Evolutionary conservation across 768 basidiomycete genomes (phyloP).

Genomic region (Suillus subaureus): DNA sequence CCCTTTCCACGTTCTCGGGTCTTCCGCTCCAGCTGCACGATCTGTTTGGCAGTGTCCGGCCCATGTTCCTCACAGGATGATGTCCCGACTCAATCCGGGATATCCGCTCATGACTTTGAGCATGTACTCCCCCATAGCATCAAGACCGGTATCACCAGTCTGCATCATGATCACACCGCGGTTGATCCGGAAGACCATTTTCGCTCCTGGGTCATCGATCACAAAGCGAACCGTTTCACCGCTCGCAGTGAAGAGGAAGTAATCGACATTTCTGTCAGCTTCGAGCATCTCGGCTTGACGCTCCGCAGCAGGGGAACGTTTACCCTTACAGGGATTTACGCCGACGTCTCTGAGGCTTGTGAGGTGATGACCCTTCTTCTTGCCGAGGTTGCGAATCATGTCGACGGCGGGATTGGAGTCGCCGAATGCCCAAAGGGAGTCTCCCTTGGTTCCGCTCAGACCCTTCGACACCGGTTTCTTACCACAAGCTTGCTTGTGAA

Average conservation of each 20-base stretch:
- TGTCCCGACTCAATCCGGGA: constrained; percentile 20
- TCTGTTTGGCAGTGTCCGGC: neutral
- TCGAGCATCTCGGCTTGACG: constrained; percentile 22
- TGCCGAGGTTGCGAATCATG: neutral
- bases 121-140: constrained; percentile 19
- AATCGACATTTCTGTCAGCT: constrained; percentile 20
- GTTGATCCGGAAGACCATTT: constrained; percentile 18
- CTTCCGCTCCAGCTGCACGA: neutral
- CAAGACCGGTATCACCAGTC: constrained; percentile 1
- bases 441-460: constrained; percentile 22
- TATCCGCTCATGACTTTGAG: constrained; percentile 19
- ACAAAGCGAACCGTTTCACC: constrained; percentile 18
- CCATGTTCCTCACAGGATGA: constrained; percentile 2
- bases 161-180: constrained; percentile 13
- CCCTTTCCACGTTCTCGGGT: neutral
- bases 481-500: constrained; percentile 21
- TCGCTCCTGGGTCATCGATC: constrained; percentile 13
- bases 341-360: constrained; percentile 13
- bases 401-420: constrained; percentile 8
- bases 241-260: constrained; percentile 22
- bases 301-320: constrained; percentile 20
- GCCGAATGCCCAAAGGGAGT: constrained; percentile 15
- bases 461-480: constrained; percentile 21
- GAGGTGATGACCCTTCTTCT: neutral
- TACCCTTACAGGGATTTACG: constrained; percentile 13